Evolutionary conservation across 495 filamentous ascomycete genomes (phyloP).

Genomic region (Neurospora sp.): DNA sequence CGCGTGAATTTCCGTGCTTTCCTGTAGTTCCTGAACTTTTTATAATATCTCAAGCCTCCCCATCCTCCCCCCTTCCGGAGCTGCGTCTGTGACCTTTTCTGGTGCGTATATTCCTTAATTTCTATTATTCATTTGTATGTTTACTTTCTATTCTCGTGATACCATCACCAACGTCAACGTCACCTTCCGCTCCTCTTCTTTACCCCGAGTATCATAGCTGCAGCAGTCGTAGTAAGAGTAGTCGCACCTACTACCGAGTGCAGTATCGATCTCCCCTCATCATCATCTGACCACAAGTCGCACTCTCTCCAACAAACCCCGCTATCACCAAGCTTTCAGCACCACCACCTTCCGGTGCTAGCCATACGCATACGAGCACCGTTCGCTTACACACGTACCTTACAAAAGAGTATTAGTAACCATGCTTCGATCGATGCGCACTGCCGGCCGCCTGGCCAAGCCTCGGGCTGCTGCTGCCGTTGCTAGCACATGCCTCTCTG

Average conservation of each 20-base stretch:
- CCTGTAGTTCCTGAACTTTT: not conserved
- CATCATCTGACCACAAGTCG: not conserved
- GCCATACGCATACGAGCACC: not conserved
- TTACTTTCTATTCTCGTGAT: not conserved
- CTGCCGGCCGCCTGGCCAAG: slow-evolving; percentile 25
- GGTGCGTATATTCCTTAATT: not conserved
- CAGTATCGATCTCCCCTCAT: not conserved
- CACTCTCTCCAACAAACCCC: not conserved
- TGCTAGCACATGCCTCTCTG: slow-evolving; percentile 29
- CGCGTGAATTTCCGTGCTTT: not conserved
- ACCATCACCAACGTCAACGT: not conserved
- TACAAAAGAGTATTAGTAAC: not conserved
- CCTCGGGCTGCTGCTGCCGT: slow-evolving; percentile 30
- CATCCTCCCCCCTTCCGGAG: not conserved
- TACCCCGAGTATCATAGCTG: not conserved
- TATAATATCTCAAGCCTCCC: not conserved
- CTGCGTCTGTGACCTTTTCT: not conserved
- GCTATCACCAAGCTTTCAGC: not conserved
- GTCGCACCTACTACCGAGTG: not conserved
- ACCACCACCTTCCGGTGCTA: not conserved
- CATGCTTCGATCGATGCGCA: slow-evolving; percentile 38
- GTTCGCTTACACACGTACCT: not conserved
- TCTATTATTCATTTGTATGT: not conserved
- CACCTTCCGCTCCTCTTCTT: not conserved
- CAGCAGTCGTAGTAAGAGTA: not conserved